Evolutionary conservation across 2,329 filamentous ascomycete genomes (phyloP), one percentile per base, ranked within the genome.

Genomic region (Fusarium sp.): DNA sequence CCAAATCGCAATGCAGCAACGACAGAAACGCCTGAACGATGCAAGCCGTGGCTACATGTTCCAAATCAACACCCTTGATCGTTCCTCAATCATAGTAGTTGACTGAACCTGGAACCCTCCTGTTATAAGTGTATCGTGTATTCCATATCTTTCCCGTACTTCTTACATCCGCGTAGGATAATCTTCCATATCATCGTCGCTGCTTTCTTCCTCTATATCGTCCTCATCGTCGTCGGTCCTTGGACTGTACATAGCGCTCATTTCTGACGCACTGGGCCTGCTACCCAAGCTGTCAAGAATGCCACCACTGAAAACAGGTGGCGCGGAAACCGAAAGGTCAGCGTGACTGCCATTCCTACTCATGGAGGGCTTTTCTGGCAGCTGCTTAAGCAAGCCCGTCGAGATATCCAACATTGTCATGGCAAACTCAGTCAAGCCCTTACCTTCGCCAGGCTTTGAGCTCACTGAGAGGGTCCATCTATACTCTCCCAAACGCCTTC

Each of bases 391-490:
- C 65, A 93, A 79, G 1, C 89, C 89, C 0, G 90, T 91, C 23
- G 89, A 91, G 58, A 91, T 91, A 76, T 94, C 92, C 45, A 94
- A 83, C 86, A 93, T 93, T 5, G 90, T 90, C 84, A 94, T 91
- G n/a, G 92, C 92, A 74, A 93, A 93, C 67, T 89, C 86, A 1
- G 89, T 91, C 57, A 91, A 76, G 2, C 86, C 85, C 50, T 83
- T 86, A 59, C 85, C 86, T 73, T 88, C 87, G 5, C 87, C 87
- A 0, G 92, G 90, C 79, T 94, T 93, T 46, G 90, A 91, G 80
- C 92, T 95, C 50, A 98, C 95, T 12, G 92, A 92, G 60, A 98
- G 85, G 13, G 95, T 98, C 95, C 95, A 99, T 53, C 94, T 89
- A 78, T 98, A 98, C 82, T 99, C 95, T 65, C 90, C 91, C 26